Conservation (phyloP, 768 basidiomycete species). For the Mrakia hoshinonis region DNA sequence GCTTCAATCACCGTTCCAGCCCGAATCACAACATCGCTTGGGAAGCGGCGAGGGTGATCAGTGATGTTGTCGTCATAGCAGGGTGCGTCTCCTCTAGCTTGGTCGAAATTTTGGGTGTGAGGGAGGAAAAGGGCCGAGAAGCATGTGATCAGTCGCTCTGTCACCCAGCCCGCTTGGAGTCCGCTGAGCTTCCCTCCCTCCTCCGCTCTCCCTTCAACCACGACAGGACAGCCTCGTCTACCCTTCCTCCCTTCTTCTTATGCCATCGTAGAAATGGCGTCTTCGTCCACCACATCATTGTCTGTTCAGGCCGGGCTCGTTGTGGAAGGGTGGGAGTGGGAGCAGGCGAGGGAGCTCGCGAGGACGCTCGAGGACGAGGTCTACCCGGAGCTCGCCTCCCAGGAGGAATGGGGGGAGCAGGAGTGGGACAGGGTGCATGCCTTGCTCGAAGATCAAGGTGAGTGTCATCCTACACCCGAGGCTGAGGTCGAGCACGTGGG, state of each 20-base stretch:
- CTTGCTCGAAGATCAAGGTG: constrained; percentile 34
- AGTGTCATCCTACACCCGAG: background rate
- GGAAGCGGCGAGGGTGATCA: no score
- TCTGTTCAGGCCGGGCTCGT: background rate
- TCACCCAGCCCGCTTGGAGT: background rate
- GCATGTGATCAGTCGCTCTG: no score
- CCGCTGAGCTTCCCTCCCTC: background rate
- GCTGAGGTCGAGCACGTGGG: background rate
- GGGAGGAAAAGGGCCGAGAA: background rate
- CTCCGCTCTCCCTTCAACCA: background rate
- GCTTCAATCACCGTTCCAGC: no score
- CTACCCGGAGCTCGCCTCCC: constrained; percentile 28
- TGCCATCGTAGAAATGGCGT: background rate
- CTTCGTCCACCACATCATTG: background rate
- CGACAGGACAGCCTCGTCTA: background rate
- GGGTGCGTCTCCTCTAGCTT: no score
- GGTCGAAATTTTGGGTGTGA: no score
- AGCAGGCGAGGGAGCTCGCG: background rate
- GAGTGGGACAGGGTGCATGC: constrained; percentile 32
- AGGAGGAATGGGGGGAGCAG: constrained; percentile 36
- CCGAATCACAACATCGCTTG: no score
- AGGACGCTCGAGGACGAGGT: background rate
- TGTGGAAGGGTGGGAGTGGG: background rate
- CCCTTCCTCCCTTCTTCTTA: background rate
- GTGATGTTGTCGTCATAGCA: no score